These are phyloP conservation scores for Clitopilus passeckerianus DNA, from an alignment of 768 basidiomycete genomes.

Conservation along the genomic window DNA sequence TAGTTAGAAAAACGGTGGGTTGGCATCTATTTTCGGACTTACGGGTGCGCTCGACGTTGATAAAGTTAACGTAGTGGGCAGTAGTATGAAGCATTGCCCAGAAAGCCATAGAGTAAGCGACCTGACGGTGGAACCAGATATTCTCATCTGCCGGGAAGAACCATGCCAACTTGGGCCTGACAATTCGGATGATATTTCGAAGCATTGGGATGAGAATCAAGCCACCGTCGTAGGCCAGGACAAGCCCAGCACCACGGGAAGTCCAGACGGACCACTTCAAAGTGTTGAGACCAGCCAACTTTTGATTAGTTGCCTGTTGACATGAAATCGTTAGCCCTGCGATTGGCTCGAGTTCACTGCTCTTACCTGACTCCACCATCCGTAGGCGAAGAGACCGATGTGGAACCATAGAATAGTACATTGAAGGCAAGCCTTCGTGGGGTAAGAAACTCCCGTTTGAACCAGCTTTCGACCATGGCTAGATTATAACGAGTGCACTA, in stretches of 20 bases:
- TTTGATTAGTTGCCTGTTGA: conserved; percentile 50
- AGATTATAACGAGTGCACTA: conserved; percentile 14
- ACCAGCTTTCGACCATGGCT: conserved; percentile 66
- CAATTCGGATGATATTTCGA: conserved; percentile 79
- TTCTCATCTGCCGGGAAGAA: conserved; percentile 91
- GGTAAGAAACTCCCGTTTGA: conserved; percentile 62
- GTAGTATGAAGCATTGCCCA: conserved; percentile 92
- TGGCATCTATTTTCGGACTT: conserved; percentile 21
- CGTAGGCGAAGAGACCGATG: conserved; percentile 69
- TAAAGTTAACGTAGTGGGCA: conserved; percentile 90
- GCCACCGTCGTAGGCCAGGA: conserved; percentile 81
- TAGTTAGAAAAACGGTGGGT: not conserved
- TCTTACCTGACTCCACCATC: conserved; percentile 82
- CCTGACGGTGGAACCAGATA: conserved; percentile 94
- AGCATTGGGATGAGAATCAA: conserved; percentile 87
- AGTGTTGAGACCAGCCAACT: conserved; percentile 70
- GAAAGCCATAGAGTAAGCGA: conserved; percentile 92
- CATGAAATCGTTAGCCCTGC: not conserved
- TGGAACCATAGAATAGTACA: conserved; percentile 80
- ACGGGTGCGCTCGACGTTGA: conserved; percentile 88
- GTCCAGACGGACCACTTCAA: conserved; percentile 85
- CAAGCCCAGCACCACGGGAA: conserved; percentile 89
- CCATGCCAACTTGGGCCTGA: conserved; percentile 79
- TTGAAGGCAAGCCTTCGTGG: conserved; percentile 69
- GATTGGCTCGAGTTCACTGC: not conserved